Percentiles rank a stretch among this genome's conserved stretches.
Evolutionary conservation across 139 green algal species (phyloP).

Genomic region (Coelastrella sp.): DNA sequence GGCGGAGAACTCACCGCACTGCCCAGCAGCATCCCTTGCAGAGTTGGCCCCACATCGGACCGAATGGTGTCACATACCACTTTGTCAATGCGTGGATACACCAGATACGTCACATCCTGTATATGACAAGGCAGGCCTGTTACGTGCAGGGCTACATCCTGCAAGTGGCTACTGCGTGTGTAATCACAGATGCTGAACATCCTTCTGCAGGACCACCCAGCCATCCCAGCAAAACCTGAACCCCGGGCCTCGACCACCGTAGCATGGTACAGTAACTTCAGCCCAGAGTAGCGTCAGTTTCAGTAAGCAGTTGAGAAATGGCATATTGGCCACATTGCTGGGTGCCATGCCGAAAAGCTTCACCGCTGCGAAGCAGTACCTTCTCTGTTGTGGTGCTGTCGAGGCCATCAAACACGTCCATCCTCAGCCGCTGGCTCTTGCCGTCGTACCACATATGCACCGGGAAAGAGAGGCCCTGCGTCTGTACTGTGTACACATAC

Average conservation of each 20-base stretch:
- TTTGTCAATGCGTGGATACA: slow-evolving; percentile 54
- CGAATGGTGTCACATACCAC: slow-evolving; percentile 44
- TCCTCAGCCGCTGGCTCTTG: neutral
- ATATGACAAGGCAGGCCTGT: neutral
- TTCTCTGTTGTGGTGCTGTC: slow-evolving; percentile 41
- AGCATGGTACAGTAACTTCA: no score
- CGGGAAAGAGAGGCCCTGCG: slow-evolving; percentile 43
- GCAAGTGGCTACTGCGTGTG: no score
- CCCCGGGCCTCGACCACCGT: no score
- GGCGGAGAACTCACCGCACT: slow-evolving; percentile 8
- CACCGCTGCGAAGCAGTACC: neutral
- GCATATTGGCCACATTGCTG: no score
- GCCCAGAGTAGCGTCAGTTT: no score
- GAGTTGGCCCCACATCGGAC: slow-evolving; percentile 46
- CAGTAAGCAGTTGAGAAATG: no score
- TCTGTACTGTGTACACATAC: slow-evolving; percentile 53
- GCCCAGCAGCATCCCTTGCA: slow-evolving; percentile 8
- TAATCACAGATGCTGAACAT: no score
- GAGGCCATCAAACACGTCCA: slow-evolving; percentile 56
- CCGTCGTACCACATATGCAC: slow-evolving; percentile 56
- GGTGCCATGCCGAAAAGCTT: no score
- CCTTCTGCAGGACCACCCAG: no score
- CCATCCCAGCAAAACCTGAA: no score
- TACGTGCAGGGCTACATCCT: no score
- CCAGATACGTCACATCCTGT: slow-evolving; percentile 47